A percentile compares a stretch with the other conserved stretches of the same genome.
Evolutionary conservation across 352 stramenopile species (phyloP).

Genomic region (Phytophthora cryptogea): DNA sequence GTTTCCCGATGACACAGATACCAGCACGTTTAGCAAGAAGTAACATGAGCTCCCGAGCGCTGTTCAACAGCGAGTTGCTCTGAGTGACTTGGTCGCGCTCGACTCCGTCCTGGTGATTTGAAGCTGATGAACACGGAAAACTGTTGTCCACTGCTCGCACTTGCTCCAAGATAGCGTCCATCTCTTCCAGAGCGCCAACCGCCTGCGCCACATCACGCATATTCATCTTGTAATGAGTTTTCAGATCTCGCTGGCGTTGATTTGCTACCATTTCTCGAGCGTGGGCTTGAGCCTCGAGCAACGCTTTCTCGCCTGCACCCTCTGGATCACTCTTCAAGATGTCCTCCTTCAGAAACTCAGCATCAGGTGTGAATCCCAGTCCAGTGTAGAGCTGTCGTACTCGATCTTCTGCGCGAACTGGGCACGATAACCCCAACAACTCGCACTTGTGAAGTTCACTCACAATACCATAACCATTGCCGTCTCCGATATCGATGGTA

Average conservation of each 20-base stretch:
- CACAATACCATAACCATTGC: background rate
- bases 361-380: constrained; percentile 54
- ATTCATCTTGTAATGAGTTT: constrained; percentile 63
- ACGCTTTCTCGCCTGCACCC: constrained; percentile 60
- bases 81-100: constrained; percentile 10
- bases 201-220: constrained; percentile 59
- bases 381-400: constrained; percentile 52
- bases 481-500: background rate
- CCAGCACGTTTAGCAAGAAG: constrained; percentile 62
- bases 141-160: constrained; percentile 41
- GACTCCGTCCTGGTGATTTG: background rate
- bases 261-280: constrained; percentile 50
- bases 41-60: constrained; percentile 44
- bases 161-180: constrained; percentile 51
- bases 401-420: constrained; percentile 49
- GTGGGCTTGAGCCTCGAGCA: constrained; percentile 56
- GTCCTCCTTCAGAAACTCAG: constrained; percentile 51
- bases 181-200: constrained; percentile 62
- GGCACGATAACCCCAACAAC: constrained; percentile 52
- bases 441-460: constrained; percentile 34
- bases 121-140: constrained; percentile 6
- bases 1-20: constrained; percentile 71
- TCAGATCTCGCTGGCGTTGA: constrained; percentile 52
- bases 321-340: constrained; percentile 78
- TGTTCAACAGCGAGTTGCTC: constrained; percentile 38